Conservation (phyloP, 352 stramenopile species). For the Phytophthora cactorum region DNA sequence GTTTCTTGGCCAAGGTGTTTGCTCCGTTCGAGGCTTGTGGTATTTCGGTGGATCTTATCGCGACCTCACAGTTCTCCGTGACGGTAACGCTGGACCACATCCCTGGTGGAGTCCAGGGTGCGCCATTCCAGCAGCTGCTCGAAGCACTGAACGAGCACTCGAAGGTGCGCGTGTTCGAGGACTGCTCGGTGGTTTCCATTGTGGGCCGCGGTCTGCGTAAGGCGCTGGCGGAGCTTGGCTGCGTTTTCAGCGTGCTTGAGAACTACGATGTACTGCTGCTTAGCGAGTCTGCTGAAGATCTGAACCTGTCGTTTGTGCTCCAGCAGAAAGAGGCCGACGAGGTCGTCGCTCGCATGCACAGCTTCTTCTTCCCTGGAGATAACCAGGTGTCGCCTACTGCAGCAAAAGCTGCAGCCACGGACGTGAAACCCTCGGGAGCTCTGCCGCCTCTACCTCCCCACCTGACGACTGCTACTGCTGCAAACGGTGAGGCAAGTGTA, state of each 20-base stretch:
- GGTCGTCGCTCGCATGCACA: slow-evolving; percentile 83
- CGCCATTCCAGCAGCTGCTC: slow-evolving; percentile 72
- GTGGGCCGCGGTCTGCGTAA: slow-evolving; percentile 83
- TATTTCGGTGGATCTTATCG: slow-evolving; percentile 90
- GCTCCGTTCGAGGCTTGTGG: slow-evolving; percentile 82
- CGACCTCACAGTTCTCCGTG: slow-evolving; percentile 90
- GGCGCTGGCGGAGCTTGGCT: slow-evolving; percentile 79
- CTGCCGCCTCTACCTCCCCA: slow-evolving; percentile 31
- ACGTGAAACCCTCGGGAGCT: slow-evolving; percentile 15
- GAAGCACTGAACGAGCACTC: slow-evolving; percentile 72
- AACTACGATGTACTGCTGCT: slow-evolving; percentile 87
- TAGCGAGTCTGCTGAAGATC: slow-evolving; percentile 86
- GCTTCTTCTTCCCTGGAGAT: slow-evolving; percentile 67
- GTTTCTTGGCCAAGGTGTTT: slow-evolving; percentile 90
- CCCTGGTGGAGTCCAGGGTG: slow-evolving; percentile 72
- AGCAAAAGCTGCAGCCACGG: slow-evolving; percentile 6
- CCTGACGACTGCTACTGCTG: slow-evolving; percentile 12
- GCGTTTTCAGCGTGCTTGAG: slow-evolving; percentile 86
- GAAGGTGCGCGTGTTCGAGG: slow-evolving; percentile 77
- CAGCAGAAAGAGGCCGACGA: slow-evolving; percentile 78
- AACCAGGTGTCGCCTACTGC: slow-evolving; percentile 7
- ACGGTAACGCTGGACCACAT: slow-evolving; percentile 90
- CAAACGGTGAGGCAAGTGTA: slow-evolving; percentile 13
- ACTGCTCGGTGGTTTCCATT: slow-evolving; percentile 89
- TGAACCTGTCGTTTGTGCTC: slow-evolving; percentile 92